These are phyloP conservation scores for Leersia perrieri DNA, from an alignment of 176 grass and related monocot genomes.

Conservation along the genomic window DNA sequence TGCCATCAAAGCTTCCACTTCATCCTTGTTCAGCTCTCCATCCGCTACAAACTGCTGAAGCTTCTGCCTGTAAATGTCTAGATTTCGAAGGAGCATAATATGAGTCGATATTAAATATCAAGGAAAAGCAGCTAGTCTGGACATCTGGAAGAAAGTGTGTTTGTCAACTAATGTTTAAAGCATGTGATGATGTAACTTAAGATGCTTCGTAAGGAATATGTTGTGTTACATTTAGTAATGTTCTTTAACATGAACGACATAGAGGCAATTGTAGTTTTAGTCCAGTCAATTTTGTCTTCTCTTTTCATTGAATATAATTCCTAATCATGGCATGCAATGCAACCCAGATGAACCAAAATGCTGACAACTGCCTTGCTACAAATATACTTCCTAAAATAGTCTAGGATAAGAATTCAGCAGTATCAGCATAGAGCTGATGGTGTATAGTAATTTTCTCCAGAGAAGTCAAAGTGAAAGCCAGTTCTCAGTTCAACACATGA, in stretches of 20 bases:
- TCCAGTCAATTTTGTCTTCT: background rate
- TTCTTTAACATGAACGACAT: background rate
- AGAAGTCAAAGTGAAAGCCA: background rate
- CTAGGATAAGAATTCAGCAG: background rate
- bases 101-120: slow-evolving; percentile 30
- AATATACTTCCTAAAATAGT: background rate
- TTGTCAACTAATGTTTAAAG: background rate
- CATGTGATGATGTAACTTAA: background rate
- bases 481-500: background rate
- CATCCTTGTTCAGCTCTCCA: slow-evolving; percentile 83
- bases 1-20: slow-evolving; percentile 72
- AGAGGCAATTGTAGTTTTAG: background rate
- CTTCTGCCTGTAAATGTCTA: slow-evolving; percentile 99
- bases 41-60: slow-evolving; percentile 88
- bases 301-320: slow-evolving; percentile 1
- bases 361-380: background rate
- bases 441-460: background rate
- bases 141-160: background rate
- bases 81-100: slow-evolving; percentile 37
- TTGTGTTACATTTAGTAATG: background rate
- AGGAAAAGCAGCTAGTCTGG: background rate
- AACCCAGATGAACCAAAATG: slow-evolving; percentile 19
- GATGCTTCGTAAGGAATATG: background rate
- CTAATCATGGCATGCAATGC: background rate
- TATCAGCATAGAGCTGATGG: background rate